A percentile compares a stretch with the other conserved stretches of the same genome.
phyloP scores from a whole-genome alignment of 2,329 filamentous ascomycete species.

The Talaromyces sp. region DNA sequence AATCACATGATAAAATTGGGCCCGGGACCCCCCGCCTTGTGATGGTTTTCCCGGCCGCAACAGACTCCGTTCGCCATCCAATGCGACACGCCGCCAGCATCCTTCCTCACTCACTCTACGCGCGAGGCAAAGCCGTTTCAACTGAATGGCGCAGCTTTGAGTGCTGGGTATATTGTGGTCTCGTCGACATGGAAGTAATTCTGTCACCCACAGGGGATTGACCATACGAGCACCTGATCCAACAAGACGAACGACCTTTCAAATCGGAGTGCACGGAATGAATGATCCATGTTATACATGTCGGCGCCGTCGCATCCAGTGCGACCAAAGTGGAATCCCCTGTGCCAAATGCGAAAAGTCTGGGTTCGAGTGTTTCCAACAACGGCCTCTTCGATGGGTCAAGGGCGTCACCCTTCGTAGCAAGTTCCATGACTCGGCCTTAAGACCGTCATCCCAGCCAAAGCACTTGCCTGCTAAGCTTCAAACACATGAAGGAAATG shows the following conservation, averaged over 20 bases:
- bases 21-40: background rate
- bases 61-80: too few relatives aligned
- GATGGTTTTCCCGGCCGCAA: background rate
- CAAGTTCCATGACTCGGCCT: slow-evolving; percentile 12
- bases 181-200: background rate
- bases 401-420: slow-evolving; percentile 31
- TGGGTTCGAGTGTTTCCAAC: slow-evolving; percentile 27
- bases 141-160: background rate
- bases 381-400: slow-evolving; percentile 30
- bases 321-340: slow-evolving; percentile 23
- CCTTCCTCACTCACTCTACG: background rate
- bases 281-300: slow-evolving; percentile 28
- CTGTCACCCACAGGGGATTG: background rate
- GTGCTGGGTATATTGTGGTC: background rate
- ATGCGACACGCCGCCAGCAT: too few relatives aligned
- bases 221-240: background rate
- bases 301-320: slow-evolving; percentile 30
- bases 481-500: background rate
- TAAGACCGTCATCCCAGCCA: background rate
- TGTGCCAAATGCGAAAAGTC: slow-evolving; percentile 29
- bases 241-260: background rate
- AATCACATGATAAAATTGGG: background rate
- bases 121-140: background rate
- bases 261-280: slow-evolving; percentile 4
- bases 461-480: background rate